Base-by-base conservation (phyloP, 73 alveolate genomes). In the Breviolum minutum region DNA sequence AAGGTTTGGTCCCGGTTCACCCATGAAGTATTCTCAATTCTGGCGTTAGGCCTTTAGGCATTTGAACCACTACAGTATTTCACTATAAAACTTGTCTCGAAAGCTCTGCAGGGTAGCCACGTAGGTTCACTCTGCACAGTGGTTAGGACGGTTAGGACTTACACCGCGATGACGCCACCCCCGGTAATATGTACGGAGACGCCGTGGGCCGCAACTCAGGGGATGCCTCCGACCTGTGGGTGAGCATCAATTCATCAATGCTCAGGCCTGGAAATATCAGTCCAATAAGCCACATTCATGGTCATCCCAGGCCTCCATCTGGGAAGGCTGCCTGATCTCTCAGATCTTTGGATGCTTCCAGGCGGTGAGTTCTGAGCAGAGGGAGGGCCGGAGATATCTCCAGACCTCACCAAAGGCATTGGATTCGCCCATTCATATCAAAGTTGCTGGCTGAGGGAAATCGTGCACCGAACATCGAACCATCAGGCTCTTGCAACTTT, bases 81-180 rank as follows among this genome's bases (percentile, higher is more conserved):
- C 54, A 40, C 0, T 40, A 40, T 40, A 40, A 40, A 40, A 40
- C 54, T 3, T 40, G 54, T 40, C 54, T 40, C 54, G 54, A 40
- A 40, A 20, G 76, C 81, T 71, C 81, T 71, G 81, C 81, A 71
- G 81, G 81, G 54, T 40, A 40, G 54, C 54, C 54, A 3, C 54
- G 54, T 40, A 40, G 54, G 54, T 40, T 40, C 54, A 40, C 54
- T 40, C 54, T 40, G 54, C 54, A 40, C 54, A 40, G 54, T 40
- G 54, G 81, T 32, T 32, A 14, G 10, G 27, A 83, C 92, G 54
- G 81, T 32, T 32, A 14, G 10, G 27, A 83, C 92, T 83, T 83
- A 62, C 94, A 63, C 63, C 94, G 94, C 40, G 94, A 86, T n/a
- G 94, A 86, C 62, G 94, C n/a, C 79, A 86, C 94, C 70, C 94